Evolutionary conservation across 2,329 filamentous ascomycete genomes (phyloP).

Genomic region (Paracorniculantispora psalliotae): DNA sequence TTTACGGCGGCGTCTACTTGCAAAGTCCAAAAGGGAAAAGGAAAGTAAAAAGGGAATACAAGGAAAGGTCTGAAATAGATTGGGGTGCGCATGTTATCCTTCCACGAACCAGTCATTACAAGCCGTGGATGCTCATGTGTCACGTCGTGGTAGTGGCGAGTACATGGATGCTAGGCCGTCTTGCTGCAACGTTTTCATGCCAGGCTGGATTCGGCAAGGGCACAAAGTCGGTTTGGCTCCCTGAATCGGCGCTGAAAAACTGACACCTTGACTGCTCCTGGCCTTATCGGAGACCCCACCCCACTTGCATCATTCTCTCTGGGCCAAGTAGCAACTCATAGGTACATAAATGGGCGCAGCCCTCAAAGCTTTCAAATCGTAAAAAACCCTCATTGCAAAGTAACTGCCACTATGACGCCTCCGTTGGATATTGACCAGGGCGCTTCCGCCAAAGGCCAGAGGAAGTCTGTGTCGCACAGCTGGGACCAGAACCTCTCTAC

Average conservation of each 20-base stretch:
- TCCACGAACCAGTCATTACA: too few species aligned
- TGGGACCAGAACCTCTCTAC: conserved; percentile 59
- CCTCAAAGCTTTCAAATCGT: not conserved
- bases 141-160: not conserved
- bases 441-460: conserved; percentile 29
- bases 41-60: not conserved
- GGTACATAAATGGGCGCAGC: conserved; percentile 11
- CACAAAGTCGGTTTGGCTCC: not conserved
- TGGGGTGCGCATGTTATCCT: too few species aligned
- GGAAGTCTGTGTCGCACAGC: conserved; percentile 48
- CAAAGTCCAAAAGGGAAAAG: not conserved
- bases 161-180: not conserved
- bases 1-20: not conserved
- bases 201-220: conserved; percentile 6
- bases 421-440: conserved; percentile 44
- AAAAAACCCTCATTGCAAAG: not conserved
- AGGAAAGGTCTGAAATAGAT: not conserved
- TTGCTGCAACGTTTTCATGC: not conserved
- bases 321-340: conserved; percentile 1
- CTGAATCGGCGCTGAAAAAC: conserved; percentile 4
- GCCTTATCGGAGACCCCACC: conserved; percentile 8
- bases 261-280: not conserved
- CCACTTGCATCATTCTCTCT: conserved; percentile 11
- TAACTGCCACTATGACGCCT: conserved; percentile 34
- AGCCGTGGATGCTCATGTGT: too few species aligned